Percentiles rank a stretch among this genome's conserved stretches.
Evolutionary conservation across 257 asterid genomes (phyloP).

Genomic region (Penstemon davidsonii): DNA sequence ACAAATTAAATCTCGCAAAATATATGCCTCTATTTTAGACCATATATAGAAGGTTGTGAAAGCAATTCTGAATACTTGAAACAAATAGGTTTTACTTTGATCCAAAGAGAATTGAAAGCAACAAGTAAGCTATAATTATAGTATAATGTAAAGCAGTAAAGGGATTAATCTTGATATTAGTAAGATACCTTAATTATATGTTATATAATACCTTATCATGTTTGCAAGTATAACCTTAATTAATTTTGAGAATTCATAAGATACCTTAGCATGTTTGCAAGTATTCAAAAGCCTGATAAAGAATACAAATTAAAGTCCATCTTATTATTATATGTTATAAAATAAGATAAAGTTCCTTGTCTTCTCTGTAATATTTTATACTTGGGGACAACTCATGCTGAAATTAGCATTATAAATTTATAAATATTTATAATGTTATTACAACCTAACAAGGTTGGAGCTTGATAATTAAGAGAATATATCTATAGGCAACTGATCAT

Average conservation of each 20-base stretch:
- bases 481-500: neutral
- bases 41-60: too few species aligned
- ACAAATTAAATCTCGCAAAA: too few species aligned
- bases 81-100: too few species aligned
- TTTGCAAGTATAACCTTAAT: neutral
- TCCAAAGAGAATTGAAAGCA: too few species aligned
- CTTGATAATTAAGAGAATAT: neutral
- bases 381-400: neutral
- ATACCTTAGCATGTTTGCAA: neutral
- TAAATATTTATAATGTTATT: neutral
- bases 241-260: neutral
- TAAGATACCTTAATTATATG: too few species aligned
- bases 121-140: too few species aligned
- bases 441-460: conserved; percentile 2
- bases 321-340: neutral
- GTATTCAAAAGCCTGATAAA: neutral
- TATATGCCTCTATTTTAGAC: too few species aligned
- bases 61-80: too few species aligned
- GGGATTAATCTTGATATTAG: too few species aligned
- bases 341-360: neutral
- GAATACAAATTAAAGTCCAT: neutral
- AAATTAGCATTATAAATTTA: neutral
- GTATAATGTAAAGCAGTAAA: too few species aligned
- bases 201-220: too few species aligned
- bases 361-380: neutral